Conservation (phyloP, 2,329 filamentous ascomycete species). For the Xylariaceae sp. region DNA sequence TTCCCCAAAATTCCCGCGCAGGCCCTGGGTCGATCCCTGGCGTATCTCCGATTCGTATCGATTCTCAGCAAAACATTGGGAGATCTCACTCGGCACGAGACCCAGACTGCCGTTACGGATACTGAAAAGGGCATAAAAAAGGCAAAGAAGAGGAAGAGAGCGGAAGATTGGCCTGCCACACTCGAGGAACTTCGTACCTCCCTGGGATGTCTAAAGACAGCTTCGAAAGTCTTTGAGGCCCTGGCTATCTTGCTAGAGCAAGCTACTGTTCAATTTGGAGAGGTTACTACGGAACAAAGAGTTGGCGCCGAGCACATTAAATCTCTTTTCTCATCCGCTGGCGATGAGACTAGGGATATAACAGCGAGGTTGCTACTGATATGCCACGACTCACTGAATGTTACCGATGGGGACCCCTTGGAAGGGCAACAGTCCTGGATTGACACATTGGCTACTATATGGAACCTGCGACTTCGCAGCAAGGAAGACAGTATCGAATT, state of each 20-base stretch:
- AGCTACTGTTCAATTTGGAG: constrained; percentile 35
- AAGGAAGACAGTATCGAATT: constrained; percentile 46
- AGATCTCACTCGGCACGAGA: constrained; percentile 44
- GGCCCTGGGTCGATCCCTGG: constrained; percentile 66
- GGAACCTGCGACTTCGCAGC: constrained; percentile 52
- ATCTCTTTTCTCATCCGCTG: constrained; percentile 51
- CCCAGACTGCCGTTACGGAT: constrained; percentile 10
- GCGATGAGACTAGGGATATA: constrained; percentile 44
- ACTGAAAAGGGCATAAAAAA: constrained; percentile 28
- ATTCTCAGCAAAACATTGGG: constrained; percentile 63
- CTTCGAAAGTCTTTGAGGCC: constrained; percentile 46
- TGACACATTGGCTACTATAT: constrained; percentile 43
- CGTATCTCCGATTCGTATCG: constrained; percentile 62
- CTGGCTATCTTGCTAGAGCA: constrained; percentile 45
- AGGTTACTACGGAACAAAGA: constrained; percentile 38
- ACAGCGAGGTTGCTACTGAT: constrained; percentile 44
- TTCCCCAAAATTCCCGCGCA: constrained; percentile 64
- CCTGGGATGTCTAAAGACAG: constrained; percentile 43
- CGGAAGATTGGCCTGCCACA: constrained; percentile 36
- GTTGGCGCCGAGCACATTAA: constrained; percentile 57
- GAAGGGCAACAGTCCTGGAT: constrained; percentile 47
- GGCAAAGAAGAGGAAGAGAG: constrained; percentile 41
- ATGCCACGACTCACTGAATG: constrained; percentile 40
- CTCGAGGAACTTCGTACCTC: constrained; percentile 39
- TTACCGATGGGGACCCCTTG: constrained; percentile 31